Evolutionary conservation across 2,329 filamentous ascomycete species (phyloP).

Genomic region (Aspergillus quadricinctus): DNA sequence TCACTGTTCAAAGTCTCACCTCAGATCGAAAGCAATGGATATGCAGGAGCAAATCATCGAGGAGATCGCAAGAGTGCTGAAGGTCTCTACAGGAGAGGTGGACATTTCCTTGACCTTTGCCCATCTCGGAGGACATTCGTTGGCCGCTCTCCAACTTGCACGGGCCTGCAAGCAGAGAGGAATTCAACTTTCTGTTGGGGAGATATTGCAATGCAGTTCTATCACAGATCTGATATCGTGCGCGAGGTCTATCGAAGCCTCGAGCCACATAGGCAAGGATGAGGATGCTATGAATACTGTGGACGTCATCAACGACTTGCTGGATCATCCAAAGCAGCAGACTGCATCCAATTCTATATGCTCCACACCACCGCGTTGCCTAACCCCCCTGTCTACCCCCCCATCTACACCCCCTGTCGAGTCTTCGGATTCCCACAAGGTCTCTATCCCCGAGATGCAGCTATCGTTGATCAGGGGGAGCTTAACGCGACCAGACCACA

Average conservation of each 20-base stretch:
- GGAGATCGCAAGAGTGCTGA: background rate
- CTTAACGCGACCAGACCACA: background rate
- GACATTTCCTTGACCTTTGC: background rate
- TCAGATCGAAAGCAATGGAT: background rate
- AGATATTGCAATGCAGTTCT: background rate
- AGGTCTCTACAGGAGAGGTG: background rate
- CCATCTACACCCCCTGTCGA: too few relatives aligned
- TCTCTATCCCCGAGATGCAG: background rate
- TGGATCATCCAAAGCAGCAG: too few relatives aligned
- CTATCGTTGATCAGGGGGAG: background rate
- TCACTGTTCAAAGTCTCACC: background rate
- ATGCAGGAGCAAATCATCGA: background rate
- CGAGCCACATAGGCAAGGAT: too few relatives aligned
- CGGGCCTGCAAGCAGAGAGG: background rate
- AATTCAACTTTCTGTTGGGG: background rate
- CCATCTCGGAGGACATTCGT: background rate
- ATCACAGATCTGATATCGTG: background rate
- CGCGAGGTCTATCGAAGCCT: too few relatives aligned
- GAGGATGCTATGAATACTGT: too few relatives aligned
- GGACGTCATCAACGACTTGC: too few relatives aligned
- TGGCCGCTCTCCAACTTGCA: background rate
- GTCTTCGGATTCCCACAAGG: background rate
- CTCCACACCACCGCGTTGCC: background rate
- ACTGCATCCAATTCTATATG: too few relatives aligned
- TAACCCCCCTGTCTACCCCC: background rate